A percentile compares a stretch with the other conserved stretches of the same genome.
phyloP scores from a whole-genome alignment of 768 basidiomycete species.

The Tylopilus felleus region DNA sequence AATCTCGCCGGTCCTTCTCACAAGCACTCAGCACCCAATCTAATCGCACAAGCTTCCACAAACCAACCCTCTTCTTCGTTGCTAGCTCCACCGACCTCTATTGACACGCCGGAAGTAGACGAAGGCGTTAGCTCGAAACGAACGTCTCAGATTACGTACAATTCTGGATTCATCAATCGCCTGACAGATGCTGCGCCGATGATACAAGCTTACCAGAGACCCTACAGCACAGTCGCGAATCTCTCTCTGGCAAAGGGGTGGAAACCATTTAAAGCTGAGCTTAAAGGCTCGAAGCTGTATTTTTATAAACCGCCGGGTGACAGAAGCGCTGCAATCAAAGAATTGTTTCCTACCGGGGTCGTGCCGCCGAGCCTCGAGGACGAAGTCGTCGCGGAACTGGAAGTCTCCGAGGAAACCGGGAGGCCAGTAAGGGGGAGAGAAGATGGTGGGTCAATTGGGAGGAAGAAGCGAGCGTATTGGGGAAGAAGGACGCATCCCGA shows the following conservation, averaged over 20 bases:
- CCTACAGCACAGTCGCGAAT: conserved; percentile 33
- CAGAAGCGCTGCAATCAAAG: conserved; percentile 57
- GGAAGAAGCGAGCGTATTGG: conserved; percentile 73
- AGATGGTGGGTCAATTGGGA: conserved; percentile 30
- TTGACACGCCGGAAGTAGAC: conserved; percentile 39
- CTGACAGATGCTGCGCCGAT: conserved; percentile 49
- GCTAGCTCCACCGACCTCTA: conserved; percentile 48
- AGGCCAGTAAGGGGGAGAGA: conserved; percentile 34
- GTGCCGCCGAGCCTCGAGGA: conserved; percentile 54
- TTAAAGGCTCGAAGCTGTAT: conserved; percentile 82
- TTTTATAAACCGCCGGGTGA: conserved; percentile 85
- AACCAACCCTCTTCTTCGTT: conserved; percentile 42
- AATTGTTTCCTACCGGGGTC: conserved; percentile 67
- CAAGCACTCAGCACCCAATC: conserved; percentile 25
- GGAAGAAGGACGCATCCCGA: conserved; percentile 74
- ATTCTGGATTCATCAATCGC: conserved; percentile 74
- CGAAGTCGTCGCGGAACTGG: conserved; percentile 30
- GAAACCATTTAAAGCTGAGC: conserved; percentile 83
- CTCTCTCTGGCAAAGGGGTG: conserved; percentile 61
- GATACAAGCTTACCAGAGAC: conserved; percentile 28
- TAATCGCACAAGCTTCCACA: conserved; percentile 10
- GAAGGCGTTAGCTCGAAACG: conserved; percentile 46
- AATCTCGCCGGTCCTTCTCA: conserved; percentile 26
- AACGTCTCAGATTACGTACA: conserved; percentile 75
- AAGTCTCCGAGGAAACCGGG: conserved; percentile 26